Evolutionary conservation across 2,329 filamentous ascomycete species (phyloP), one percentile per base, ranked within the genome.

Genomic region (Aplosporella prunicola): DNA sequence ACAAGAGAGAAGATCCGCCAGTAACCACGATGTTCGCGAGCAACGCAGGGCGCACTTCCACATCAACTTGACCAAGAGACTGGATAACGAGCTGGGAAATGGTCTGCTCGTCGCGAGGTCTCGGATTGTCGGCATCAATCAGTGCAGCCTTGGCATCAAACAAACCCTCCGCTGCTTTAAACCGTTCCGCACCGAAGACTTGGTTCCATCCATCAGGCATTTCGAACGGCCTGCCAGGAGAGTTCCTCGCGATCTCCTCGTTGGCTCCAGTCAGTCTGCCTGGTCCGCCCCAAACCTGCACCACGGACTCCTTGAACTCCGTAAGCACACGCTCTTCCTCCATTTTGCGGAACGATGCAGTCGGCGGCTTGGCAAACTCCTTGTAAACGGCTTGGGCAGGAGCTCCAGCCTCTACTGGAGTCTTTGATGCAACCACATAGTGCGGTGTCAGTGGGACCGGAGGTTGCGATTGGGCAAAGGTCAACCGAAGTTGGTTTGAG

Each of bases 171-270:
- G 81, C 80, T 9, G 86, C 81, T 48, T 78, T 77, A 71, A 82
- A 95, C 34, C 91, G 80, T 59, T 95, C 88, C 39, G 80, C 74
- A 44, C 84, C 81, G 69, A 94, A 98, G 63, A 94, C 82, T 59
- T 93, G 84, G 67, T 96, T 98, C 66, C 82, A 88, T 34, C 91
- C 91, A 56, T 96, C 86, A 8, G 91, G 91, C 74, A 98, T 91
- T 67, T 98, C 91, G 53, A 95, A 98, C 9, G 91, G 82, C 35
- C 86, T 80, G 26, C 85, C 84, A 1, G 86, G 84, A 46, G 79
- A 77, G 29, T 65, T 71, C 56, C 75, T 80, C 41, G 80, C 79
- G 32, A 77, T 69, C 27, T 95, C 88, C 55, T 91, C 78, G 56
- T 89, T 93, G 5, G 66, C 62, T 17, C 55, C 53, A 39, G 52